A percentile compares a stretch with the other conserved stretches of the same genome.
These are phyloP conservation scores for Cryptococcus hybrid DNA, from an alignment of 1,284 basidiomycete genomes.

Conservation along the genomic window DNA sequence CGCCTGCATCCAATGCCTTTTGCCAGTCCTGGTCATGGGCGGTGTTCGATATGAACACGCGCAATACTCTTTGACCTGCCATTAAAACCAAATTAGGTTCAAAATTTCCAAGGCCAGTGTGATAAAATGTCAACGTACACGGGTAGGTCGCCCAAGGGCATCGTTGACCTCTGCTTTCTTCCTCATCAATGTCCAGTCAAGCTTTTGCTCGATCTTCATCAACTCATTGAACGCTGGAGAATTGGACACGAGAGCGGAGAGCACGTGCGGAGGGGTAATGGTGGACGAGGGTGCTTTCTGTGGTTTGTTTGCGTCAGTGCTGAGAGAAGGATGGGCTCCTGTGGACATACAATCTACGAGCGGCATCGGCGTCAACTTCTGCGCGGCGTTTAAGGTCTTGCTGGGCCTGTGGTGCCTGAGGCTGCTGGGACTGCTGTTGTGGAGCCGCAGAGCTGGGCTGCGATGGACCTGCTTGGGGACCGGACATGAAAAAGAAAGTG, in stretches of 20 bases:
- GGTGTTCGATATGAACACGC: constrained; percentile 86
- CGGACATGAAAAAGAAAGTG: constrained; percentile 6
- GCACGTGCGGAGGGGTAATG: constrained; percentile 49
- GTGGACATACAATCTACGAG: constrained; percentile 15
- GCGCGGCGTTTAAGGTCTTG: constrained; percentile 14
- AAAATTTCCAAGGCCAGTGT: neutral
- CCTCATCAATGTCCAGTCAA: constrained; percentile 93
- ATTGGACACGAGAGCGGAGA: constrained; percentile 60
- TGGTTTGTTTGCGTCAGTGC: neutral
- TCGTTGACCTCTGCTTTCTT: constrained; percentile 90
- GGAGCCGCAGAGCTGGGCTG: constrained; percentile 1
- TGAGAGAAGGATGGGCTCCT: neutral
- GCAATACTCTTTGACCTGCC: constrained; percentile 77
- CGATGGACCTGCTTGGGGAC: constrained; percentile 20
- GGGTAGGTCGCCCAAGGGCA: constrained; percentile 56
- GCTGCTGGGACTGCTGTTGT: neutral
- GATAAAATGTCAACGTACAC: constrained; percentile 36
- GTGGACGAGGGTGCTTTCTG: constrained; percentile 39
- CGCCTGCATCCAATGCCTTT: constrained; percentile 30
- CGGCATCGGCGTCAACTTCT: constrained; percentile 14
- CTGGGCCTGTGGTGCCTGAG: neutral
- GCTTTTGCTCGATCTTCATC: constrained; percentile 80
- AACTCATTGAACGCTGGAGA: constrained; percentile 84
- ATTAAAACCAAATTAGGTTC: neutral
- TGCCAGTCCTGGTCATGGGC: constrained; percentile 85